Evolutionary conservation across 179 eudicot genomes (phyloP).

Genomic region (Dionaea muscipula): DNA sequence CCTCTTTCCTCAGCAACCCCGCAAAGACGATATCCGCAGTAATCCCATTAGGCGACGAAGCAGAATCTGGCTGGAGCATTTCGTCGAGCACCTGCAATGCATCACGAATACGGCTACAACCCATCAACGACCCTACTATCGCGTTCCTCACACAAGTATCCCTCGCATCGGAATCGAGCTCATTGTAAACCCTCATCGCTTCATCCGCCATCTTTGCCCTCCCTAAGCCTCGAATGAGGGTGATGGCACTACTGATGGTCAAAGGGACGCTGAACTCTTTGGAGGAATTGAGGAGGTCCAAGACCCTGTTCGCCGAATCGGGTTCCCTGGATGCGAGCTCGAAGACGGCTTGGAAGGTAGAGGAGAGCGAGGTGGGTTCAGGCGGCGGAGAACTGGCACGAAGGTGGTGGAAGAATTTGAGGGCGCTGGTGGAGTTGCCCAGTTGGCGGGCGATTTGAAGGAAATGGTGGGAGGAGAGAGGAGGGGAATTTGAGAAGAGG

Average conservation of each 20-base stretch:
- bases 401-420: constrained; percentile 30
- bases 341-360: constrained; percentile 37
- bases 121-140: constrained; percentile 24
- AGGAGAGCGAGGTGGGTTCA: constrained; percentile 19
- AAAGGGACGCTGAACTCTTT: constrained; percentile 27
- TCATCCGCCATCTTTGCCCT: constrained; percentile 23
- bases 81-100: constrained; percentile 70
- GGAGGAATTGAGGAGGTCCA: constrained; percentile 19
- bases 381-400: constrained; percentile 14
- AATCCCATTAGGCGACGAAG: constrained; percentile 22
- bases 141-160: constrained; percentile 30
- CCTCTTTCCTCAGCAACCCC: constrained; percentile 22
- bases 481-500: constrained; percentile 19
- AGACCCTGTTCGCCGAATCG: constrained; percentile 16
- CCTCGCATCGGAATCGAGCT: constrained; percentile 21
- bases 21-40: constrained; percentile 36
- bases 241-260: constrained; percentile 28
- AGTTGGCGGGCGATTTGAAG: constrained; percentile 34
- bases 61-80: constrained; percentile 46
- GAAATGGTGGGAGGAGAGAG: constrained; percentile 16
- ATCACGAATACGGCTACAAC: constrained; percentile 26
- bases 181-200: constrained; percentile 23
- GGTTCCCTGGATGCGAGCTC: constrained; percentile 38
- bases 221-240: constrained; percentile 28
- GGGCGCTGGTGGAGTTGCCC: constrained; percentile 22